A percentile compares a stretch with the other conserved stretches of the same genome.
These are phyloP conservation scores for Diplotaxis tenuifolia DNA, from an alignment of 345 rosid species.

Conservation along the genomic window DNA sequence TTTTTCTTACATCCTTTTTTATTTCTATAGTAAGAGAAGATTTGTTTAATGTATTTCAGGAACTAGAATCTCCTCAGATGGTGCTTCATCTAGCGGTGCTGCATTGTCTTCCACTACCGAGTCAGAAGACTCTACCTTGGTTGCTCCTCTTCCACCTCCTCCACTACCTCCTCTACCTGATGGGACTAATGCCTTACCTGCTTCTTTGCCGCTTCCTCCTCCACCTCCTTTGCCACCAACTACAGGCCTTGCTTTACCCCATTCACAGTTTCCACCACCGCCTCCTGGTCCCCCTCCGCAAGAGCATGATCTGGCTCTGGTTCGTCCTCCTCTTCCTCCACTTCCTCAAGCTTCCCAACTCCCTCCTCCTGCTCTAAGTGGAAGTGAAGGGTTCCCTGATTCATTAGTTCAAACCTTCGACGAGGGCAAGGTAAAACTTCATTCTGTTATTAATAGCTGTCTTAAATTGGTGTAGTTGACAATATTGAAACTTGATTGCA, in stretches of 20 bases:
- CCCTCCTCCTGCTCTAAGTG: constrained; percentile 55
- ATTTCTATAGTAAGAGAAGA: not conserved
- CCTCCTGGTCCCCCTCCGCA: constrained; percentile 92
- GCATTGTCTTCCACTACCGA: constrained; percentile 62
- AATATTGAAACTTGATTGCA: constrained; percentile 9
- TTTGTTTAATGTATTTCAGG: constrained; percentile 47
- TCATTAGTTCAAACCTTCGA: constrained; percentile 46
- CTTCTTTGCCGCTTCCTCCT: constrained; percentile 80
- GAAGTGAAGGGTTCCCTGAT: constrained; percentile 39
- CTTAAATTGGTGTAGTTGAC: not conserved
- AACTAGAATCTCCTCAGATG: constrained; percentile 71
- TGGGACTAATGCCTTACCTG: constrained; percentile 39
- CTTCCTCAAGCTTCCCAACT: constrained; percentile 56
- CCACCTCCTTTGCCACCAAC: constrained; percentile 83
- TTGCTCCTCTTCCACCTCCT: constrained; percentile 41
- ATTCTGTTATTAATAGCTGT: not conserved
- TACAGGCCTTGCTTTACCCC: constrained; percentile 58
- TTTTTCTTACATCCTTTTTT: constrained; percentile 21
- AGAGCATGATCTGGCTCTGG: constrained; percentile 50
- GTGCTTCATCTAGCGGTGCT: constrained; percentile 55
- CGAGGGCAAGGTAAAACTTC: constrained; percentile 46
- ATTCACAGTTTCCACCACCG: constrained; percentile 69
- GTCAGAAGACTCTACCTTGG: constrained; percentile 57
- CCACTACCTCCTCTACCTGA: constrained; percentile 82
- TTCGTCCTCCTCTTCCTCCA: constrained; percentile 60